Evolutionary conservation across 2,329 filamentous ascomycete species (phyloP), one percentile per base, ranked within the genome.

Genomic region (Microdochium trichocladiopsis): DNA sequence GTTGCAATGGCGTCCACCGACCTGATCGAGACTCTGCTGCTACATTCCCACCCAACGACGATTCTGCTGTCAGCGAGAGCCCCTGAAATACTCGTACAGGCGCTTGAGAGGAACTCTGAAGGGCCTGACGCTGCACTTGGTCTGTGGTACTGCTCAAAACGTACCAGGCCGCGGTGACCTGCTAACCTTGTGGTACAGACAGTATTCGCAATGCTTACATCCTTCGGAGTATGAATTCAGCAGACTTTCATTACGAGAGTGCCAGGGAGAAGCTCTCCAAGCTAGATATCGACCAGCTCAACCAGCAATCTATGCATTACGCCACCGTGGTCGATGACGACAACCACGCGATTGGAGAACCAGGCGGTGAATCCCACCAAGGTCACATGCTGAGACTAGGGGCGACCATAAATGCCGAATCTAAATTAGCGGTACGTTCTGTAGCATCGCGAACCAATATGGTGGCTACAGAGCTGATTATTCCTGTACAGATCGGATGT

Each of bases 321-420:
- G 82, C 85, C 2, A 81, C 80, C 31, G 78, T 82, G 55, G 72
- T 72, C 18, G 69, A 76, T 47, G 68, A 73, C 25, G 69, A 70
- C 41, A 41, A 55, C 2, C 55, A 60, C 11, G 57, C 61, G 16
- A 63, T 67, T 9, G 72, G 72, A 11, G 67, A 69, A 11, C 65
- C 67, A 12, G 61, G 72, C 3, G 72, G 76, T 51, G 76, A 73
- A n/a, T 78, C 77, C 8, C 73, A 76, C 31, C 83, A 87, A 60
- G 82, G 83, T 25, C 82, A 78, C 53, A 64, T 88, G 8, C 76
- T 95, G 59, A 82, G 83, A 47, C 76, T 95, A 9, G 83, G 86
- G 2, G 80, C 87, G 2, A 80, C 74, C 55, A 78, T 95, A 55
- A 84, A 95, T 61, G 71, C 94, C 51, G 86, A 93, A 2, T 93